Percentiles rank a stretch among this genome's conserved stretches.
Evolutionary conservation across 2,329 filamentous ascomycete species (phyloP).

Genomic region (Epichloe sylvatica): DNA sequence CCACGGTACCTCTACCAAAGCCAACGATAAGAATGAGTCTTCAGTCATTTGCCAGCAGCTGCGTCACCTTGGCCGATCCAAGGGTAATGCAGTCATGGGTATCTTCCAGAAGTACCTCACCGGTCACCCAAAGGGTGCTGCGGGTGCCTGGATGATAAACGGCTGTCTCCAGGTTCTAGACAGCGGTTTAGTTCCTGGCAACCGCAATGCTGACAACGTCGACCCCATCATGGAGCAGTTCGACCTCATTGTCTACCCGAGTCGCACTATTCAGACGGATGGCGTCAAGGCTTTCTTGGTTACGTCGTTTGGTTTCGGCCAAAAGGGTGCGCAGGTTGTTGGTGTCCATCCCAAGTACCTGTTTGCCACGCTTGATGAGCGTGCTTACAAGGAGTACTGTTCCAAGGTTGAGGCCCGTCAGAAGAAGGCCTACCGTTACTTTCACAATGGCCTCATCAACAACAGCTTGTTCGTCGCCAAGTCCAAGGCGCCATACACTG

Average conservation of each 20-base stretch:
- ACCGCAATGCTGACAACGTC: constrained; percentile 95
- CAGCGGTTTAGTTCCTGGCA: constrained; percentile 84
- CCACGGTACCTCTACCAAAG: constrained; percentile 96
- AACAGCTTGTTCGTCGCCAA: constrained; percentile 97
- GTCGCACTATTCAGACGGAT: constrained; percentile 88
- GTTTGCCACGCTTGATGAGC: constrained; percentile 81
- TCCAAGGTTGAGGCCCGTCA: constrained; percentile 82
- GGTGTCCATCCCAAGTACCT: constrained; percentile 95
- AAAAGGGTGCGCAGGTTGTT: constrained; percentile 95
- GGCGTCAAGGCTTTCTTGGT: constrained; percentile 98
- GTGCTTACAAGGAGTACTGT: constrained; percentile 70
- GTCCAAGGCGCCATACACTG: constrained; percentile 75
- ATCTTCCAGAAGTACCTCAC: constrained; percentile 99
- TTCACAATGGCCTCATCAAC: constrained; percentile 96
- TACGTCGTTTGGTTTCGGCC: constrained; percentile 97
- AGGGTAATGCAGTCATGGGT: constrained; percentile 90
- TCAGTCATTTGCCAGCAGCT: constrained; percentile 95
- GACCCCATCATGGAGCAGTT: constrained; percentile 95
- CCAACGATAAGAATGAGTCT: constrained; percentile 99
- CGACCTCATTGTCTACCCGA: constrained; percentile 95
- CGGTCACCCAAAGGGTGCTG: constrained; percentile 96
- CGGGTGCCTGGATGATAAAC: constrained; percentile 99
- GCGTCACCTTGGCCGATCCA: constrained; percentile 82
- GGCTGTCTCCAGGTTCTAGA: constrained; percentile 93
- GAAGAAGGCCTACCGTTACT: constrained; percentile 98